Evolutionary conservation across 192 early-diverging fungal species (phyloP), one percentile per base, ranked within the genome.

Genomic region (Chytriomyces confervae): DNA sequence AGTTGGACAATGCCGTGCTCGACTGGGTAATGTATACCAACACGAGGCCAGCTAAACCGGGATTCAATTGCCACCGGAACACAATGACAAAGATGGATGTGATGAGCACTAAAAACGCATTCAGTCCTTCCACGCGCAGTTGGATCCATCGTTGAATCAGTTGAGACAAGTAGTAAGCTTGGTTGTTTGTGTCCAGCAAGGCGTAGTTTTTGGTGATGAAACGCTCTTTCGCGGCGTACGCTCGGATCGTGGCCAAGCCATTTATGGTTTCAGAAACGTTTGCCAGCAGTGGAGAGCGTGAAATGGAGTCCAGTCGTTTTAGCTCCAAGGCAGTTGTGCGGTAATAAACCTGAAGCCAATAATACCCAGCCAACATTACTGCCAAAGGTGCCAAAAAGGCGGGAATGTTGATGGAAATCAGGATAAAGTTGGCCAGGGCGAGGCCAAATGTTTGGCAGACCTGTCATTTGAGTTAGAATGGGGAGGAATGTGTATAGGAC

Each of bases 161-260:
- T n/a, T 43, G 13, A 5, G 53, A n/a, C 29, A 47, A 66, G 63
- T 72, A 84, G 76, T 74, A 79, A n/a, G 82, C 68, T 29, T 60
- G 65, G 51, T 83, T 75, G 75, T 80, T 77, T 2, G 29, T 70
- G 63, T 84, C 77, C 16, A 81, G 47, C 65, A 77, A 23, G 11
- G 7, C 7, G n/a, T 46, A 10, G n/a, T 63, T 63, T 66, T 51
- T 64, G 64, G 27, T 7, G 3, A 78, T 78, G 57, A 66, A 95
- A 89, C n/a, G 90, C 86, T 6, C 93, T 66, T 53, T 85, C 79
- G 49, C 89, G 86, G 13, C 64, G n/a, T 92, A 96, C 0, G 94
- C 94, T 36, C 94, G 89, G 78, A 98, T 96, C 2, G 95, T 97
- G 7, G 91, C 80, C 7, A 95, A 57, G 0, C 96, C 96, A 48